A percentile compares a stretch with the other conserved stretches of the same genome.
phyloP scores from a whole-genome alignment of 2,329 filamentous ascomycete genomes.

The Penicillium polonicum region DNA sequence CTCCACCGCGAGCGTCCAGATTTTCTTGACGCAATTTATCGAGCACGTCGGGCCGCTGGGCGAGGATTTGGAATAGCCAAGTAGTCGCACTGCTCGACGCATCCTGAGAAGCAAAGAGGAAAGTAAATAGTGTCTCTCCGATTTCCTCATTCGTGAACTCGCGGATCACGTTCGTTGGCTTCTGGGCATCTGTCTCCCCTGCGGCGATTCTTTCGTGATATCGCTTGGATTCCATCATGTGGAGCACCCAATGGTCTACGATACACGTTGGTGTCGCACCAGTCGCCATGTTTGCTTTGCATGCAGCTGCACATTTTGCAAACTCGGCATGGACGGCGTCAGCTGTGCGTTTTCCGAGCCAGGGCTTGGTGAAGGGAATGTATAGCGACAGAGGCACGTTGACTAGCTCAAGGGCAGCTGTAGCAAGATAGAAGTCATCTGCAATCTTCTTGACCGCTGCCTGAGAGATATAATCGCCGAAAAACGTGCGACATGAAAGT shows the following conservation, averaged over 20 bases:
- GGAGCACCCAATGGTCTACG: constrained; percentile 81
- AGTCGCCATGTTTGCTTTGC: constrained; percentile 77
- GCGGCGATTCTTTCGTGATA: constrained; percentile 71
- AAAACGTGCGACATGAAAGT: constrained; percentile 83
- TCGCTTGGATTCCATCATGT: constrained; percentile 74
- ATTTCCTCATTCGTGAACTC: constrained; percentile 54
- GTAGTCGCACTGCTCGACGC: constrained; percentile 55
- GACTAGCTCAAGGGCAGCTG: constrained; percentile 84
- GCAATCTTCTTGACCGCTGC: constrained; percentile 84
- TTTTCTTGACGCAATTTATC: constrained; percentile 51
- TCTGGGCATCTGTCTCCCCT: constrained; percentile 57
- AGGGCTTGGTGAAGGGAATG: constrained; percentile 82
- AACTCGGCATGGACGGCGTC: constrained; percentile 83
- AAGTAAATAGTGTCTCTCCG: constrained; percentile 53
- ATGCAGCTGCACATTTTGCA: constrained; percentile 78
- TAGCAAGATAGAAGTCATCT: constrained; percentile 89
- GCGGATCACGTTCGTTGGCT: constrained; percentile 50
- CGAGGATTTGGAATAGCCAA: constrained; percentile 54
- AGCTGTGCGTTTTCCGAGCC: constrained; percentile 84
- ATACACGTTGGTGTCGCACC: constrained; percentile 79
- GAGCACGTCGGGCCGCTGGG: constrained; percentile 52
- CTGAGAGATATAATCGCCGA: constrained; percentile 84
- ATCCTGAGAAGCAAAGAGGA: constrained; percentile 56
- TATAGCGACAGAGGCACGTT: constrained; percentile 79
- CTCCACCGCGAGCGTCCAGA: constrained; percentile 45